Evolutionary conservation across 1,284 basidiomycete genomes (phyloP), one percentile per base, ranked within the genome.

Genomic region (Meira miltonrushii): DNA sequence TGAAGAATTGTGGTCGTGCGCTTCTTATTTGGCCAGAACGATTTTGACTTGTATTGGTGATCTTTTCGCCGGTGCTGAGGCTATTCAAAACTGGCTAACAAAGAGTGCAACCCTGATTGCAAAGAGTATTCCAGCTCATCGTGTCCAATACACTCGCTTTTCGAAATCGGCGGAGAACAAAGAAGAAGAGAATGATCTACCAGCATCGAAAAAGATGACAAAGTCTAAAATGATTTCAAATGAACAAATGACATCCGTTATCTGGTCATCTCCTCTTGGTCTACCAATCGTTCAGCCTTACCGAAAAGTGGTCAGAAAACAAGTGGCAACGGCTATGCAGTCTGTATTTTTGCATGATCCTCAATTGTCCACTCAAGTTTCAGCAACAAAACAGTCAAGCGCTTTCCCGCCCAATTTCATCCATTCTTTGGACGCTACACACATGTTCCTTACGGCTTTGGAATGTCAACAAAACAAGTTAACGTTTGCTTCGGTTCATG

Each of bases 371-470:
- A 82, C 87, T 38, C 85, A 89, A 79, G 93, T 97, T 40, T 89
- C 92, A 69, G 81, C 90, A 0, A 72, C 82, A 62, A 95, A 95
- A 79, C 94, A 99, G 79, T 88, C 92, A 0, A 87, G 90, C 1
- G 95, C 94, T 1, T 98, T 99, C 86, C 94, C 94, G 11, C 95
- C 94, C 41, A 99, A 99, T 82, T 98, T 94, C 77, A 91, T 98
- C 60, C 95, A 99, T 79, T 92, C 89, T 72, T 83, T 98, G 52
- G 95, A 99, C 78, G 95, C 95, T 2, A 96, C 94, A 0, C 95
- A 99, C 80, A 97, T 99, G 93, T 88, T 97, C 84, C 81, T 97
- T 66, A 97, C 93, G 1, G 93, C 94, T n/a, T 82, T 95, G 43
- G 88, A 90, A 72, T 96, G 72, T 49, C 68, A 69, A 43, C 59